Evolutionary conservation across 352 stramenopile genomes (phyloP), one percentile per base, ranked within the genome.

Genomic region (Pythium oligandrum): DNA sequence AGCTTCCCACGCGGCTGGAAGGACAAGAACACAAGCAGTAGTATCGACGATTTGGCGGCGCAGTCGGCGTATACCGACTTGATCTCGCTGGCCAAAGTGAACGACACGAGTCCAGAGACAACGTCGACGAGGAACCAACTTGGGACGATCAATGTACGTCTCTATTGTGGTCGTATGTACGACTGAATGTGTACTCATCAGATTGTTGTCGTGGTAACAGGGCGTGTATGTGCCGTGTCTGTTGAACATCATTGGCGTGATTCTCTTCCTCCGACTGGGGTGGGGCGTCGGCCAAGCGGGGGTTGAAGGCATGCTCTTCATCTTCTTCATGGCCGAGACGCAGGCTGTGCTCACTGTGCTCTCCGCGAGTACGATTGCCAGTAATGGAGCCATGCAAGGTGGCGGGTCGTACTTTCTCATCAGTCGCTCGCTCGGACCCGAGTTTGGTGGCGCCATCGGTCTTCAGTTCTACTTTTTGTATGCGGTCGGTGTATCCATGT

Each of bases 401-500:
- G 76, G 76, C 10, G 76, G 76, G 3, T 83, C 75, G 4, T 86
- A 86, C 54, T 86, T 71, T 45, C 66, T 86, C 49, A 83, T 86
- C 61, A 84, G 75, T 61, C 75, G 75, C 3, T 83, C 71, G 12
- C 62, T 96, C 0, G 90, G 90, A 0, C 71, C 86, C 0, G 84
- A 97, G 55, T 83, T 96, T 52, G 91, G 88, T 6, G 86, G 85
- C n/a, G 82, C 88, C 0, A 77, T 98, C 17, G 88, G 91, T 4
- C 51, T 96, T 4, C 74, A 96, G 34, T 98, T 96, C 61, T 98
- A 96, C 63, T 78, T 96, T 53, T 58, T 86, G 7, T 85, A 91
- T 34, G 70, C 76, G 0, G 72, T 90, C 4, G 82, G 74, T 2
- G 69, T 88, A 12, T 69, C 78, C 4, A 82, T 93, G 75, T 93